Evolutionary conservation across 805 yeast genomes (phyloP).

Genomic region (Scheffersomyces ergatensis): DNA sequence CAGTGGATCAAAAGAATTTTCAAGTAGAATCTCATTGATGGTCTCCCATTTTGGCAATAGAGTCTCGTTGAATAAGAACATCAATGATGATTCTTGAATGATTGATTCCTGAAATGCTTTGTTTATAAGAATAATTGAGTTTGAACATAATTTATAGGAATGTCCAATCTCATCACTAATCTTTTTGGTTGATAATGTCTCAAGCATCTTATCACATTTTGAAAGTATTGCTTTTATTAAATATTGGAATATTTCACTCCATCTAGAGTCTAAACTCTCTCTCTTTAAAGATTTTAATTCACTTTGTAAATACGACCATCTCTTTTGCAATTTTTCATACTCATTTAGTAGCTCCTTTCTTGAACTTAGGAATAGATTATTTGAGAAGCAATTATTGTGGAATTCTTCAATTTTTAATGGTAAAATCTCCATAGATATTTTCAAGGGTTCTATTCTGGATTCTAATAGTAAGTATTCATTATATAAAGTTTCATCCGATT

Average conservation of each 20-base stretch:
- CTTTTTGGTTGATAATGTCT: slow-evolving; percentile 14
- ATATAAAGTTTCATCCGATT: slow-evolving; percentile 31
- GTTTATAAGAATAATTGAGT: slow-evolving; percentile 28
- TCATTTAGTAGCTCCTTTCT: slow-evolving; percentile 29
- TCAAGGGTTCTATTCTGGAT: slow-evolving; percentile 46
- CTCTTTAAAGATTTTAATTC: slow-evolving; percentile 41
- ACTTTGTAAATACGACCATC: slow-evolving; percentile 39
- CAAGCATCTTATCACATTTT: slow-evolving; percentile 17
- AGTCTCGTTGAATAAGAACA: slow-evolving; percentile 17
- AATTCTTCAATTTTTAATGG: slow-evolving; percentile 50
- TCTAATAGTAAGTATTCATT: slow-evolving; percentile 41
- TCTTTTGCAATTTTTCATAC: slow-evolving; percentile 37
- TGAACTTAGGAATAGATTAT: slow-evolving; percentile 23
- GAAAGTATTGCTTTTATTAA: slow-evolving; percentile 40
- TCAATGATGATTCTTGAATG: slow-evolving; percentile 28
- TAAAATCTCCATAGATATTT: slow-evolving; percentile 49
- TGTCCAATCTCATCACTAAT: slow-evolving; percentile 29
- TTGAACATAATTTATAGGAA: slow-evolving; percentile 38
- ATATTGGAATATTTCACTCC: slow-evolving; percentile 53
- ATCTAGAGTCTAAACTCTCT: slow-evolving; percentile 51
- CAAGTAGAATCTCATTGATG: slow-evolving; percentile 10
- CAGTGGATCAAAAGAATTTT: neutral
- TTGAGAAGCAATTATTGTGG: slow-evolving; percentile 15
- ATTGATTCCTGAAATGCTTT: slow-evolving; percentile 37
- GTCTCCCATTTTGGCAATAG: slow-evolving; percentile 26